These are phyloP conservation scores for Microdochium nivale DNA, from an alignment of 2,329 filamentous ascomycete species.

Conservation along the genomic window DNA sequence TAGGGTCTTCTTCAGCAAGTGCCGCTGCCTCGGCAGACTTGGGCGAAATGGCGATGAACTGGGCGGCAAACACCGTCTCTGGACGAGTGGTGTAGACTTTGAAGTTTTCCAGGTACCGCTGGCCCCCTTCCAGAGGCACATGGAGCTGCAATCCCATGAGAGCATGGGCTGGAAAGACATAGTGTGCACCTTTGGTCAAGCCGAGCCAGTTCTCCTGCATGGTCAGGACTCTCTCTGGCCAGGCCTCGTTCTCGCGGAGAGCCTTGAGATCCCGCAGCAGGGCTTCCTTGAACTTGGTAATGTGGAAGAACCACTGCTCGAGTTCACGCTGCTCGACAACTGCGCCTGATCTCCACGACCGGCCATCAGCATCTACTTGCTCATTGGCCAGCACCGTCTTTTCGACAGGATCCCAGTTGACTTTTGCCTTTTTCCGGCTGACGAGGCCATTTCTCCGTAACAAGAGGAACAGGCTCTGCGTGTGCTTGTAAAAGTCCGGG, in stretches of 20 bases:
- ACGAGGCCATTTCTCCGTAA: conserved; percentile 67
- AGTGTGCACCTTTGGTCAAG: conserved; percentile 62
- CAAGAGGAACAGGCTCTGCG: conserved; percentile 75
- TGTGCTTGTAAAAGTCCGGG: conserved; percentile 82
- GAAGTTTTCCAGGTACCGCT: conserved; percentile 37
- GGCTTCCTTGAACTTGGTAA: conserved; percentile 68
- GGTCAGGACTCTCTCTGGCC: conserved; percentile 74
- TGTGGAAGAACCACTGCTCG: conserved; percentile 86
- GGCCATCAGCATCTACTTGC: conserved; percentile 80
- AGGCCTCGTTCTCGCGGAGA: conserved; percentile 54
- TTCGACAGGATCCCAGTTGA: conserved; percentile 88
- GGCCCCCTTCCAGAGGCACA: neutral
- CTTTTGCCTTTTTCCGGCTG: conserved; percentile 73
- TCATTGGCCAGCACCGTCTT: conserved; percentile 87
- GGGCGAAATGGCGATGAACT: conserved; percentile 73
- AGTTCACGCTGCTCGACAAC: conserved; percentile 71
- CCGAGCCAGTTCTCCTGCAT: conserved; percentile 90
- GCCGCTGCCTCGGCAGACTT: conserved; percentile 60
- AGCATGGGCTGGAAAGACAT: conserved; percentile 58
- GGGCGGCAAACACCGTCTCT: conserved; percentile 80
- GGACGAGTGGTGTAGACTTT: conserved; percentile 78
- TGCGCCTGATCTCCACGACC: conserved; percentile 80
- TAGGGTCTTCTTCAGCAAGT: conserved; percentile 48
- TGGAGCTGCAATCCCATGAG: conserved; percentile 10
- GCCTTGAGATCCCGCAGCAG: conserved; percentile 63